Evolutionary conservation across 1,139 yeast species (phyloP).

Genomic region (Lodderomyces parapsilosis): DNA sequence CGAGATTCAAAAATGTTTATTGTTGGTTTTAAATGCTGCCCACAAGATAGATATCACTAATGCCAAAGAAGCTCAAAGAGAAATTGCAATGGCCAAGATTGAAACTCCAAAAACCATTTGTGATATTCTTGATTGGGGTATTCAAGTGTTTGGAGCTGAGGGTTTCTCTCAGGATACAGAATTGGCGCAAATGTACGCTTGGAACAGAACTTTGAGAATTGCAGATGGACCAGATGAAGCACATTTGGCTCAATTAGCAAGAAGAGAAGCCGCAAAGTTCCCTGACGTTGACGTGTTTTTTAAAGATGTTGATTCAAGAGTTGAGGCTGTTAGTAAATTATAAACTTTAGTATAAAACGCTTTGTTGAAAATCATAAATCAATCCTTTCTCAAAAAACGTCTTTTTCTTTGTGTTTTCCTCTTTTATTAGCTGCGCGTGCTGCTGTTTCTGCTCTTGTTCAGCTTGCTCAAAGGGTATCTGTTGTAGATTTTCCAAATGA

Average conservation of each 20-base stretch:
- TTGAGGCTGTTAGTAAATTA: conserved; percentile 21
- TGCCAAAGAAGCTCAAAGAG: conserved; percentile 56
- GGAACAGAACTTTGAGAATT: conserved; percentile 59
- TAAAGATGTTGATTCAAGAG: conserved; percentile 21
- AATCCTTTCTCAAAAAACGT: conserved; percentile 52
- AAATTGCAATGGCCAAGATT: conserved; percentile 70
- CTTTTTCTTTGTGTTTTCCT: conserved; percentile 50
- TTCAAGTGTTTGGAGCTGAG: conserved; percentile 70
- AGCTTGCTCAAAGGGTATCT: conserved; percentile 64
- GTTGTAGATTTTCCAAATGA: conserved; percentile 55
- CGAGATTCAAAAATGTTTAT: conserved; percentile 55
- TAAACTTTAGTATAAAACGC: conserved; percentile 47
- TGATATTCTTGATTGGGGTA: conserved; percentile 61
- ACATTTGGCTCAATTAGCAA: conserved; percentile 60
- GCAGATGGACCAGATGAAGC: conserved; percentile 83
- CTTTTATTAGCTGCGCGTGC: conserved; percentile 39
- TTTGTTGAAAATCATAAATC: conserved; percentile 54
- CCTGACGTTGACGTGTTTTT: conserved; percentile 34
- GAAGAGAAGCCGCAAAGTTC: conserved; percentile 40
- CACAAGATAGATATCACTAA: conserved; percentile 57
- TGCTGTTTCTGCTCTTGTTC: conserved; percentile 40
- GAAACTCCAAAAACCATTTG: conserved; percentile 61
- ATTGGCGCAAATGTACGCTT: conserved; percentile 56
- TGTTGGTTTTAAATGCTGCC: conserved; percentile 66
- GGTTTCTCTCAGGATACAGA: conserved; percentile 67